Evolutionary conservation across 129 eudicot genomes (phyloP).

Genomic region (Ambrosia trifida): DNA sequence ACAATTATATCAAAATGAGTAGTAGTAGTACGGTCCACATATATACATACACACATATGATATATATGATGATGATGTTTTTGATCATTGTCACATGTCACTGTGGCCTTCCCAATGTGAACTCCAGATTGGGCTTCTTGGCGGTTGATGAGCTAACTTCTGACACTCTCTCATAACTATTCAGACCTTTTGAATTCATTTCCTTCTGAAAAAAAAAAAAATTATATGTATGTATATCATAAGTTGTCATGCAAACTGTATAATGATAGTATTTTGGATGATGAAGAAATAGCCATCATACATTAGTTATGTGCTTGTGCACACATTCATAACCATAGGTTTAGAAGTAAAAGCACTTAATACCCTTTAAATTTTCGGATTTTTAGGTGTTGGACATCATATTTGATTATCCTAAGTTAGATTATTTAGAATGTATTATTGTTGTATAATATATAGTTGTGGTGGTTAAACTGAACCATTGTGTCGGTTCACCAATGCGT

Average conservation of each 20-base stretch:
- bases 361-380: not conserved
- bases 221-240: not conserved
- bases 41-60: conserved; percentile 21
- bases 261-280: not conserved
- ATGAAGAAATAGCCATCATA: conserved; percentile 1
- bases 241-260: conserved; percentile 8
- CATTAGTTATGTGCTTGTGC: conserved; percentile 1
- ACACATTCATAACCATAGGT: not conserved
- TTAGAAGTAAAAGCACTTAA: too few species aligned
- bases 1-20: conserved; percentile 71
- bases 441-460: too few species aligned
- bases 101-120: conserved; percentile 86
- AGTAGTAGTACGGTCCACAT: conserved; percentile 27
- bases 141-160: conserved; percentile 69
- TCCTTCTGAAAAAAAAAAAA: conserved; percentile 50
- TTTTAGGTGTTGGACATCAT: too few species aligned
- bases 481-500: too few species aligned
- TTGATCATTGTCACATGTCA: conserved; percentile 23
- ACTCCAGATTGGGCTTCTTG: conserved; percentile 85
- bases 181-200: conserved; percentile 60
- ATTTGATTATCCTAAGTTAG: too few species aligned
- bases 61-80: not conserved
- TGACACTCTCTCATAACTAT: conserved; percentile 75
- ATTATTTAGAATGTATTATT: too few species aligned
- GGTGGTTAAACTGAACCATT: too few species aligned